These are phyloP conservation scores for Calamus simplicifolius DNA, from an alignment of 176 grass and related monocot genomes.

Conservation along the genomic window DNA sequence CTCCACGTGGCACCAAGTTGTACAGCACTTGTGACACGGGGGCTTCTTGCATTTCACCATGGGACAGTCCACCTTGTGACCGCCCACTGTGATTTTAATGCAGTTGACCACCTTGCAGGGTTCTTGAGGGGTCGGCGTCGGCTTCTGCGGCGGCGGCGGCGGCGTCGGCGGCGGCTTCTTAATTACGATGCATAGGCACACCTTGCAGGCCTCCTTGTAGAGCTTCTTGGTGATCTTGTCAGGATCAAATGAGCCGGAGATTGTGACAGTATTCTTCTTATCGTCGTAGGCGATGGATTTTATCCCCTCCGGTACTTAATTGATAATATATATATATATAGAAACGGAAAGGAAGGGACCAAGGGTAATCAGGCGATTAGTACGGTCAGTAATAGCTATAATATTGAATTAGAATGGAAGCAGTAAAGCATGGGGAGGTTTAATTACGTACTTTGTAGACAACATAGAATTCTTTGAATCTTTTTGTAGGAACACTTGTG, in stretches of 20 bases:
- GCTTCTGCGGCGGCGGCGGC: no score
- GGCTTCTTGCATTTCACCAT: no score
- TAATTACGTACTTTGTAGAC: slow-evolving; percentile 54
- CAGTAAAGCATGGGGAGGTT: not conserved
- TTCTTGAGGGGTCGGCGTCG: no score
- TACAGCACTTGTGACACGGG: no score
- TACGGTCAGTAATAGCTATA: no score
- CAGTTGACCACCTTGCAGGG: no score
- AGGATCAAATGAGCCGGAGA: slow-evolving; percentile 62
- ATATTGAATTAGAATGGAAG: not conserved
- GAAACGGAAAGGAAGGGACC: not conserved
- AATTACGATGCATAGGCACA: not conserved
- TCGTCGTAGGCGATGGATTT: slow-evolving; percentile 57
- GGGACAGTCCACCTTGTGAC: no score
- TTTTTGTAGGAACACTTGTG: slow-evolving; percentile 69
- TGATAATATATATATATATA: not conserved
- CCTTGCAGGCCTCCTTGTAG: slow-evolving; percentile 42
- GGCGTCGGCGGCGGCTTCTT: no score
- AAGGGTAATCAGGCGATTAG: not conserved
- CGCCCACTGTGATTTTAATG: no score
- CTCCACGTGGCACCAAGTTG: no score
- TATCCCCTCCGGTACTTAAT: slow-evolving; percentile 44
- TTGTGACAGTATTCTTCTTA: slow-evolving; percentile 48
- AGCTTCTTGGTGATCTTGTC: slow-evolving; percentile 49
- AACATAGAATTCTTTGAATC: slow-evolving; percentile 76